Evolutionary conservation across 2,329 filamentous ascomycete genomes (phyloP).

Genomic region (Xylaria sp.): DNA sequence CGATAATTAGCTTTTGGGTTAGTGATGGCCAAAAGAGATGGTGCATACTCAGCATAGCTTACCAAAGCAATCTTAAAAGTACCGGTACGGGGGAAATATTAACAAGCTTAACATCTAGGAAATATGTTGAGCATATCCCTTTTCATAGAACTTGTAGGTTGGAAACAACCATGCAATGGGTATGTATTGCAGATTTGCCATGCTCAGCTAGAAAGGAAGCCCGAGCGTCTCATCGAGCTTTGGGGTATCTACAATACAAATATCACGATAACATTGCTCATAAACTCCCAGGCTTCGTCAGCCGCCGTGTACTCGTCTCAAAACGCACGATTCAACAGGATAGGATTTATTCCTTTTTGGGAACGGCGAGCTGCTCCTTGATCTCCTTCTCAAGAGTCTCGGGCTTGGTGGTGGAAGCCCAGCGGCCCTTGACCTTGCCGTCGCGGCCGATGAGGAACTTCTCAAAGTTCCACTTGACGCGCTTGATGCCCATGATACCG

Average conservation of each 20-base stretch:
- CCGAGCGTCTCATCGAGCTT: background rate
- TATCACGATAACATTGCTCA: conserved; percentile 33
- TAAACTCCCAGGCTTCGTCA: conserved; percentile 29
- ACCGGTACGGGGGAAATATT: too few species aligned
- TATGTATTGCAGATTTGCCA: background rate
- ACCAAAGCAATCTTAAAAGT: too few species aligned
- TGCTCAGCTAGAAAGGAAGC: background rate
- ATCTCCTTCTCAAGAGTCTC: conserved; percentile 81
- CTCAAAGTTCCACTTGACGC: conserved; percentile 99
- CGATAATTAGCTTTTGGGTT: too few species aligned
- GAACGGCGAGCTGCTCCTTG: conserved; percentile 72
- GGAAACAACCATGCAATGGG: background rate
- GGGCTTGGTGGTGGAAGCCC: conserved; percentile 90
- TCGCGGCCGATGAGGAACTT: conserved; percentile 93
- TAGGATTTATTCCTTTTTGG: conserved; percentile 56
- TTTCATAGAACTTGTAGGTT: background rate
- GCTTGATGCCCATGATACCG: conserved; percentile 86
- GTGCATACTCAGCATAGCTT: too few species aligned
- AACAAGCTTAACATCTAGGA: background rate
- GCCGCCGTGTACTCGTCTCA: conserved; percentile 23
- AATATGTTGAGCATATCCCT: background rate
- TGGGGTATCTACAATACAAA: conserved; percentile 45
- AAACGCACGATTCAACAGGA: conserved; percentile 20
- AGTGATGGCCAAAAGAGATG: too few species aligned
- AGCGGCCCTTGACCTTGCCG: conserved; percentile 85